Evolutionary conservation across 768 basidiomycete genomes (phyloP).

Genomic region (Mycena floridula): DNA sequence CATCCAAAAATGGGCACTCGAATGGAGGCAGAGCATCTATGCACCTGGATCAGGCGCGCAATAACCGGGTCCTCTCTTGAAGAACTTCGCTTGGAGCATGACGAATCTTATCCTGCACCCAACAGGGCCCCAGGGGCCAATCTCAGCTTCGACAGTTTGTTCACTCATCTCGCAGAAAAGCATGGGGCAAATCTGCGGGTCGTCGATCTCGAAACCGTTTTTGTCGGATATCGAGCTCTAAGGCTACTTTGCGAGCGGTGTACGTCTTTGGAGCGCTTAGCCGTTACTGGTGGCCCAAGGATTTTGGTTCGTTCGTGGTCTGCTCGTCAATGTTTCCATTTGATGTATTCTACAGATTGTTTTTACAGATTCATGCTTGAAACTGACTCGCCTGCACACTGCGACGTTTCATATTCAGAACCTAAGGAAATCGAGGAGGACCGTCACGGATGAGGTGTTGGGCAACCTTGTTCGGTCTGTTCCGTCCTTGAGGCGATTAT

Average conservation of each 20-base stretch:
- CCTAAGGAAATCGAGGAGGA: too few species aligned
- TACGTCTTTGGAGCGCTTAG: constrained; percentile 27
- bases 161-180: constrained; percentile 30
- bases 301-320: constrained; percentile 31
- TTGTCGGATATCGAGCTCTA: constrained; percentile 23
- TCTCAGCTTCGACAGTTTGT: constrained; percentile 26
- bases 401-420: too few species aligned
- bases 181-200: constrained; percentile 26
- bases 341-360: too few species aligned
- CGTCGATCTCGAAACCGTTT: constrained; percentile 25
- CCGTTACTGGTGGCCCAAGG: constrained; percentile 21
- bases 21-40: constrained; percentile 23
- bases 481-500: too few species aligned
- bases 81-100: constrained; percentile 6
- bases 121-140: constrained; percentile 11
- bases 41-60: constrained; percentile 35
- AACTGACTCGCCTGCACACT: too few species aligned
- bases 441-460: too few species aligned
- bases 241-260: constrained; percentile 24
- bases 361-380: too few species aligned
- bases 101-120: constrained; percentile 17
- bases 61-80: constrained; percentile 26
- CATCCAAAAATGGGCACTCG: constrained; percentile 14
- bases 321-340: too few species aligned
- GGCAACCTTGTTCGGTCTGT: too few species aligned